phyloP scores from a whole-genome alignment of 2,329 filamentous ascomycete species.

The Akanthomyces dipterigenus region DNA sequence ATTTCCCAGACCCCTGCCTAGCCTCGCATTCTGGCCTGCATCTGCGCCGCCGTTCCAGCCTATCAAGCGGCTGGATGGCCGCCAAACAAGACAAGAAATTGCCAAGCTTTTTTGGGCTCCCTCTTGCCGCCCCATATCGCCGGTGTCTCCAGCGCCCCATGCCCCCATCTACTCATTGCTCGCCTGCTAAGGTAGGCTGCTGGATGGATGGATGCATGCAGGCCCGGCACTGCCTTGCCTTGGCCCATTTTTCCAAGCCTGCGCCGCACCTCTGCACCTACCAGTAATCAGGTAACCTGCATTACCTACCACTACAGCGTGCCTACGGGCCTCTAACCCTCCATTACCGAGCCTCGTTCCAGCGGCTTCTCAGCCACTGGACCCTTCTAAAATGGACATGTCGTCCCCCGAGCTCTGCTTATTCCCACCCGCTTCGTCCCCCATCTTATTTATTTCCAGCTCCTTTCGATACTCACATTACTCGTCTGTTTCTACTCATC shows the following conservation, averaged over 20 bases:
- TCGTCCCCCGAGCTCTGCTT: not conserved
- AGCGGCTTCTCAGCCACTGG: not conserved
- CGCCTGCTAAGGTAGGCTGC: too few relatives aligned
- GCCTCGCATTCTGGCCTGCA: not conserved
- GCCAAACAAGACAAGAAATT: slow-evolving; percentile 9
- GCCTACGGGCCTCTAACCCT: too few relatives aligned
- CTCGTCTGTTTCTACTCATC: slow-evolving; percentile 4
- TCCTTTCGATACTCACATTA: slow-evolving; percentile 10
- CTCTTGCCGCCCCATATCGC: not conserved
- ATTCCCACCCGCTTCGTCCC: slow-evolving; percentile 11
- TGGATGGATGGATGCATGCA: not conserved
- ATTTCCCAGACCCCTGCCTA: slow-evolving; percentile 10
- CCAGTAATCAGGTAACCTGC: too few relatives aligned
- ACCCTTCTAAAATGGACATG: not conserved
- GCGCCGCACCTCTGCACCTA: too few relatives aligned
- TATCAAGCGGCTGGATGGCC: not conserved
- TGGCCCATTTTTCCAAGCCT: too few relatives aligned
- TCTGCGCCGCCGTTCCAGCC: not conserved
- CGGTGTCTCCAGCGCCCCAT: not conserved
- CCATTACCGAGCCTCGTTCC: not conserved
- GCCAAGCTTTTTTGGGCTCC: slow-evolving; percentile 11
- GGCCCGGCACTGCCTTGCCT: too few relatives aligned
- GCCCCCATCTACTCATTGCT: not conserved
- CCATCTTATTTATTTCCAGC: slow-evolving; percentile 13
- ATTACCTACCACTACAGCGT: too few relatives aligned